phyloP scores from a whole-genome alignment of 2,329 filamentous ascomycete species.

The Ophiosphaerella korrae region DNA sequence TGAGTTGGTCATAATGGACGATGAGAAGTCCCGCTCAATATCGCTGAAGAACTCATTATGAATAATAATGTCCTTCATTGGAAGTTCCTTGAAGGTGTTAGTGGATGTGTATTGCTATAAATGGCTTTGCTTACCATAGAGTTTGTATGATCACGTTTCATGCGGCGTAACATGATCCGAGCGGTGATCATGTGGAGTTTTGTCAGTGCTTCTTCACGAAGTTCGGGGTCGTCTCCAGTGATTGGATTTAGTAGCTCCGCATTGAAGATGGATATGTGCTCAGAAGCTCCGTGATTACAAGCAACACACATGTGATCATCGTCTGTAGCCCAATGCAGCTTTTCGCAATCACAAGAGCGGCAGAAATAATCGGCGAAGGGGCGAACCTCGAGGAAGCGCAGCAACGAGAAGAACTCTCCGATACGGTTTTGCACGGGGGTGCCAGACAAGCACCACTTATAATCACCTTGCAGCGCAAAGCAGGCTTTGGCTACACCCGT shows the following conservation, averaged over 20 bases:
- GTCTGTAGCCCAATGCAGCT: constrained; percentile 82
- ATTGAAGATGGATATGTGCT: constrained; percentile 84
- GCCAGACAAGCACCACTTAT: constrained; percentile 95
- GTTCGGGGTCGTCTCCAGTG: constrained; percentile 53
- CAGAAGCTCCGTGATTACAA: constrained; percentile 70
- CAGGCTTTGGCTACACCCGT: constrained; percentile 94
- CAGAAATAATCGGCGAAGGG: constrained; percentile 96
- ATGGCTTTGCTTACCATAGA: constrained; percentile 64
- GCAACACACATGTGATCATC: constrained; percentile 70
- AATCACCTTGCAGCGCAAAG: constrained; percentile 84
- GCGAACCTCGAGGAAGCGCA: constrained; percentile 86
- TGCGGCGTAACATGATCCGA: constrained; percentile 91
- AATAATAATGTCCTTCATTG: constrained; percentile 89
- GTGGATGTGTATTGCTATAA: not conserved
- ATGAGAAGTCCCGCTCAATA: constrained; percentile 92
- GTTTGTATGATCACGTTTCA: constrained; percentile 91
- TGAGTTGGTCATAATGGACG: constrained; percentile 92
- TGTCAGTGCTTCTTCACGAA: constrained; percentile 71
- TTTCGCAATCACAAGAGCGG: constrained; percentile 80
- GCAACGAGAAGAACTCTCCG: constrained; percentile 92
- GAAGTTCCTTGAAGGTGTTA: constrained; percentile 65
- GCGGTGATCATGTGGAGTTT: constrained; percentile 90
- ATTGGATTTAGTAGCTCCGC: constrained; percentile 89
- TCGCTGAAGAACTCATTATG: constrained; percentile 97
- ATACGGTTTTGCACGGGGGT: constrained; percentile 97